These are phyloP conservation scores for Cladophialophora immunda DNA, from an alignment of 2,329 filamentous ascomycete species.

Conservation along the genomic window DNA sequence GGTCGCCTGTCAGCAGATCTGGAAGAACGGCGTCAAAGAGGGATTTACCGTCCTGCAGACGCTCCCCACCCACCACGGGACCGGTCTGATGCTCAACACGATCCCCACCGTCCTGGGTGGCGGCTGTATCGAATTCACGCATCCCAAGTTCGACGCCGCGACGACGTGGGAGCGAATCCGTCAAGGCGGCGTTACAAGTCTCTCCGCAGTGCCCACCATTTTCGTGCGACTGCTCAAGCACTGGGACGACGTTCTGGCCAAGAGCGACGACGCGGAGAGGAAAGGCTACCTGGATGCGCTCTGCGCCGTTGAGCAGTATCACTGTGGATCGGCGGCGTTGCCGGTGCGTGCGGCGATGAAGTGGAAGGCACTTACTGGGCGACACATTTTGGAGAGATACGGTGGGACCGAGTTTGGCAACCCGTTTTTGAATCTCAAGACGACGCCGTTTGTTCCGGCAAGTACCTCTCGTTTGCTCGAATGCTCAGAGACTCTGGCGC, in stretches of 20 bases:
- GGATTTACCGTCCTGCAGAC: slow-evolving; percentile 46
- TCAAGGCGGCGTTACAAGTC: slow-evolving; percentile 45
- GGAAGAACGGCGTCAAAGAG: slow-evolving; percentile 41
- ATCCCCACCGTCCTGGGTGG: slow-evolving; percentile 48
- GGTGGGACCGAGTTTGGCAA: slow-evolving; percentile 55
- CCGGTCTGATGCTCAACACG: slow-evolving; percentile 40
- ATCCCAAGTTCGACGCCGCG: slow-evolving; percentile 46
- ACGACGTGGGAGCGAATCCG: slow-evolving; percentile 50
- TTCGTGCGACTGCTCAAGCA: slow-evolving; percentile 51
- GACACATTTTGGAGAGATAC: slow-evolving; percentile 52
- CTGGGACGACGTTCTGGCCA: slow-evolving; percentile 50
- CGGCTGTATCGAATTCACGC: slow-evolving; percentile 53
- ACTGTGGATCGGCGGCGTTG: slow-evolving; percentile 54
- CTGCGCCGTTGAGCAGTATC: slow-evolving; percentile 47
- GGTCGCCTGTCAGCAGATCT: slow-evolving; percentile 33
- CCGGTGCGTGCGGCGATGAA: slow-evolving; percentile 51
- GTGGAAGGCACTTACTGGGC: slow-evolving; percentile 49
- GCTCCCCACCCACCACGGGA: slow-evolving; percentile 45
- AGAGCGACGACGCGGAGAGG: slow-evolving; percentile 44
- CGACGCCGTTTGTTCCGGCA: background rate
- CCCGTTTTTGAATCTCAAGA: slow-evolving; percentile 50
- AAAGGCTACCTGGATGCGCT: slow-evolving; percentile 44
- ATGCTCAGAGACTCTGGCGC: too few species aligned
- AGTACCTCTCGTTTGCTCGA: background rate
- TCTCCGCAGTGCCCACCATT: slow-evolving; percentile 52